Evolutionary conservation across 257 asterid species (phyloP).

Genomic region (Solanum bulbocastanum): DNA sequence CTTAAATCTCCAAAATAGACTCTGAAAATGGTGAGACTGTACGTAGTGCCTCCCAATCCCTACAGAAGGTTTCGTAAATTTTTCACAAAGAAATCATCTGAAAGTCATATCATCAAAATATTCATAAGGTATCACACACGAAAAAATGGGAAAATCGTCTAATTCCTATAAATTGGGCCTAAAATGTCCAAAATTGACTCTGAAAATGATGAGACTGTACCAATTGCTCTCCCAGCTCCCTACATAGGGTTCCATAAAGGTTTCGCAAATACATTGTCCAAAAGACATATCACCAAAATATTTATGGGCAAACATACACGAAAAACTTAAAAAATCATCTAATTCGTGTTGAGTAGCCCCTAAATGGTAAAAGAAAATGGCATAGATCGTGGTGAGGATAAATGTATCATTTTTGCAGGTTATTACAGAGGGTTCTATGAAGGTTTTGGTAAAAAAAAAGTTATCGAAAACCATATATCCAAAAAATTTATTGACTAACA

Average conservation of each 20-base stretch:
- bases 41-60: neutral
- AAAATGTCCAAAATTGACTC: neutral
- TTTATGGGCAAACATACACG: neutral
- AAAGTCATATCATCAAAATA: too few relatives aligned
- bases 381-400: too few relatives aligned
- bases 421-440: neutral
- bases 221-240: neutral
- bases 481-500: neutral
- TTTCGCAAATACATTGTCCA: neutral
- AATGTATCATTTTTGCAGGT: too few relatives aligned
- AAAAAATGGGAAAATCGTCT: neutral
- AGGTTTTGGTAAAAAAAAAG: too few relatives aligned
- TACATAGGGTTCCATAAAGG: neutral
- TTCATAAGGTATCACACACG: too few relatives aligned
- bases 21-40: too few relatives aligned
- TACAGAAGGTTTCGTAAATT: fast-evolving
- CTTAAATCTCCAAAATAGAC: neutral
- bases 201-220: neutral
- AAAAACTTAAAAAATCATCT: too few relatives aligned
- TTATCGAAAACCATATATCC: too few relatives aligned
- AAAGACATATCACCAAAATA: neutral
- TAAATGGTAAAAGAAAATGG: too few relatives aligned
- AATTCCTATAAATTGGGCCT: neutral
- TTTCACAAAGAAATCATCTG: neutral
- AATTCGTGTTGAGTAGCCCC: too few relatives aligned